phyloP scores from a whole-genome alignment of 371 early-diverging fungal genomes.

The Zychaea mexicana region DNA sequence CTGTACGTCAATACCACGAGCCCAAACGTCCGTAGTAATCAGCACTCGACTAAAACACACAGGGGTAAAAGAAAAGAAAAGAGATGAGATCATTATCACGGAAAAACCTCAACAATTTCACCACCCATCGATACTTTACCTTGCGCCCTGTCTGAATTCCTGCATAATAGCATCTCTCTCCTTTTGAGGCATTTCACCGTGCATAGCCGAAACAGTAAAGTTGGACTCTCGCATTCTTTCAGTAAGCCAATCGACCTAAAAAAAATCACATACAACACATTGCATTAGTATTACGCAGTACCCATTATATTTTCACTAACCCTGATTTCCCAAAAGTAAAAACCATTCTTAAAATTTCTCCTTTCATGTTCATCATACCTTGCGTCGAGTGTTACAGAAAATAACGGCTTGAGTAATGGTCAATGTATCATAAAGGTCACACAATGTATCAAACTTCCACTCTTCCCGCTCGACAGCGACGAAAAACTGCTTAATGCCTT shows the following conservation, averaged over 20 bases:
- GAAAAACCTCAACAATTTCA: not conserved
- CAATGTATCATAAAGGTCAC: constrained; percentile 95
- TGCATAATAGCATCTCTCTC: constrained; percentile 92
- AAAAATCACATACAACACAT: no score
- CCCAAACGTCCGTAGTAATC: constrained; percentile 95
- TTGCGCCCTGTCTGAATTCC: constrained; percentile 86
- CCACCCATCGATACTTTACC: constrained; percentile 30
- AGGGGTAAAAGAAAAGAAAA: not conserved
- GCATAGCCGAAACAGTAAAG: constrained; percentile 98
- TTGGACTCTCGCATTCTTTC: constrained; percentile 91
- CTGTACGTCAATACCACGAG: constrained; percentile 98
- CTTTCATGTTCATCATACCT: constrained; percentile 55
- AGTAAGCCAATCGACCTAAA: constrained; percentile 93
- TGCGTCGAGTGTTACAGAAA: constrained; percentile 98
- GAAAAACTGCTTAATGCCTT: constrained; percentile 99
- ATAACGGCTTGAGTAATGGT: constrained; percentile 99
- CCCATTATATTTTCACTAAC: not conserved
- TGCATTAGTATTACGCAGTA: no score
- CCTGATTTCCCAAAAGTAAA: not conserved
- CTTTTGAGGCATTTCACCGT: constrained; percentile 97
- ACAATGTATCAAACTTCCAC: constrained; percentile 96
- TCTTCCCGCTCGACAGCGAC: constrained; percentile 96
- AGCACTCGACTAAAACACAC: constrained; percentile 77
- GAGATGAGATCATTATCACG: not conserved
- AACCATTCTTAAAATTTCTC: not conserved